phyloP scores from a whole-genome alignment of 768 basidiomycete genomes.

The Coprinopsis sp. region DNA sequence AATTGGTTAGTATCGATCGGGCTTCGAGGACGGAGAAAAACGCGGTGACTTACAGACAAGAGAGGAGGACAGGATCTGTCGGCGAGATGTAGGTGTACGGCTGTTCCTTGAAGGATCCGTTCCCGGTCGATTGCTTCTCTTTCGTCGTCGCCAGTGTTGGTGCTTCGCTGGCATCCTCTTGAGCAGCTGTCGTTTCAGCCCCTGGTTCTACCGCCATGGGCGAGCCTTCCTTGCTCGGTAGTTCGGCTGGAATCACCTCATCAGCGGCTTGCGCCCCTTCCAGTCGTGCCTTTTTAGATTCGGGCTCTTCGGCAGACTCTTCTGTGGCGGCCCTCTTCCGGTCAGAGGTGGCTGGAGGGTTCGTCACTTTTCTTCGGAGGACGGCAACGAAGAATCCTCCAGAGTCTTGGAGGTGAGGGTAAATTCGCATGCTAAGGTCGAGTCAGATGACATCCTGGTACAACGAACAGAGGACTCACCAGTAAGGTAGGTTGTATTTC shows the following conservation, averaged over 20 bases:
- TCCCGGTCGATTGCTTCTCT: conserved; percentile 20
- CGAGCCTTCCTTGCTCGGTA: conserved; percentile 2
- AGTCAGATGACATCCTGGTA: neutral
- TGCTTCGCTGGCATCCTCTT: conserved; percentile 5
- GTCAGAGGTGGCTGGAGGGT: conserved; percentile 14
- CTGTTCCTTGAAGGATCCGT: conserved; percentile 74
- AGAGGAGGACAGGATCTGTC: conserved; percentile 62
- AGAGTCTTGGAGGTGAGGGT: conserved; percentile 94
- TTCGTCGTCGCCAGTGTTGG: conserved; percentile 11
- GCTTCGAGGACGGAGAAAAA: neutral
- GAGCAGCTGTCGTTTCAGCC: conserved; percentile 1
- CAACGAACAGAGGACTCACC: conserved; percentile 42
- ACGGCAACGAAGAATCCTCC: conserved; percentile 99
- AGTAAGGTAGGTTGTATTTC: conserved; percentile 60
- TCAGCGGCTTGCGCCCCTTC: conserved; percentile 12
- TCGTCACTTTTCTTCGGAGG: conserved; percentile 49
- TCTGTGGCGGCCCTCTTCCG: conserved; percentile 50
- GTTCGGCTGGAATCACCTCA: neutral
- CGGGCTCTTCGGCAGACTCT: conserved; percentile 34
- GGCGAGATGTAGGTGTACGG: conserved; percentile 80
- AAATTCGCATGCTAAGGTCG: conserved; percentile 68
- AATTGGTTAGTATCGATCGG: conserved; percentile 1
- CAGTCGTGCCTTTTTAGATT: conserved; percentile 46
- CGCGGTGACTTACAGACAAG: conserved; percentile 64
- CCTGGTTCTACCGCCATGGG: neutral